These are phyloP conservation scores for Phytophthora rubi DNA, from an alignment of 352 stramenopile species.

Conservation along the genomic window DNA sequence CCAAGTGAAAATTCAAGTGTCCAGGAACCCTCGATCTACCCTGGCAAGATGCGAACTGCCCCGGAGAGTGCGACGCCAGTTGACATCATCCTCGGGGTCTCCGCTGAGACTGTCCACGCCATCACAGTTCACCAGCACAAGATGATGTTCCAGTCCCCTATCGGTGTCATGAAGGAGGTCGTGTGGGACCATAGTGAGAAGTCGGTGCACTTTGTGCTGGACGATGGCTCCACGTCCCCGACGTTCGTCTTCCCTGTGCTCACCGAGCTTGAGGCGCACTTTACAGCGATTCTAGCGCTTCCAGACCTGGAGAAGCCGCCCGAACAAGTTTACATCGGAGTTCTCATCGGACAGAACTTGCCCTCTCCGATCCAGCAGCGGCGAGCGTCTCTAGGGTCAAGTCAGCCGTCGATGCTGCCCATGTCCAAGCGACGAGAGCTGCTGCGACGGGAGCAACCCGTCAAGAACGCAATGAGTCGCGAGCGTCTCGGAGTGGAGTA, in stretches of 20 bases:
- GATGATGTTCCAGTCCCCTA: constrained; percentile 50
- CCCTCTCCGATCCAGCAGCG: constrained; percentile 77
- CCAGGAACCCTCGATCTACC: constrained; percentile 46
- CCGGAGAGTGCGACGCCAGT: constrained; percentile 18
- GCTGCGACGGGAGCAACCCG: constrained; percentile 58
- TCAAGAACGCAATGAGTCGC: constrained; percentile 44
- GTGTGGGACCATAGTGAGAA: constrained; percentile 75
- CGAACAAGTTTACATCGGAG: constrained; percentile 70
- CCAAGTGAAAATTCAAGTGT: constrained; percentile 4
- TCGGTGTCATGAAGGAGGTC: constrained; percentile 60
- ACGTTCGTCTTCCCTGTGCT: constrained; percentile 55
- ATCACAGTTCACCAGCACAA: constrained; percentile 44
- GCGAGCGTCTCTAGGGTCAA: constrained; percentile 22
- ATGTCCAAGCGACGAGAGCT: constrained; percentile 54
- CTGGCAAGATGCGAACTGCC: constrained; percentile 51
- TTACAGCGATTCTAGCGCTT: constrained; percentile 39
- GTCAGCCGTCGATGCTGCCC: constrained; percentile 36
- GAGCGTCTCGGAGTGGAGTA: constrained; percentile 64
- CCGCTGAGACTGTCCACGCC: constrained; percentile 42
- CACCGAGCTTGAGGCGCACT: constrained; percentile 52
- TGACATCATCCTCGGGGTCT: constrained; percentile 57
- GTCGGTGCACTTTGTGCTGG: constrained; percentile 52
- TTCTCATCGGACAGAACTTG: constrained; percentile 62
- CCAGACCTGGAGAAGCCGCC: constrained; percentile 37
- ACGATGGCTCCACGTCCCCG: constrained; percentile 38